These are phyloP conservation scores for Trametes elegans DNA, from an alignment of 768 basidiomycete species.

Conservation along the genomic window DNA sequence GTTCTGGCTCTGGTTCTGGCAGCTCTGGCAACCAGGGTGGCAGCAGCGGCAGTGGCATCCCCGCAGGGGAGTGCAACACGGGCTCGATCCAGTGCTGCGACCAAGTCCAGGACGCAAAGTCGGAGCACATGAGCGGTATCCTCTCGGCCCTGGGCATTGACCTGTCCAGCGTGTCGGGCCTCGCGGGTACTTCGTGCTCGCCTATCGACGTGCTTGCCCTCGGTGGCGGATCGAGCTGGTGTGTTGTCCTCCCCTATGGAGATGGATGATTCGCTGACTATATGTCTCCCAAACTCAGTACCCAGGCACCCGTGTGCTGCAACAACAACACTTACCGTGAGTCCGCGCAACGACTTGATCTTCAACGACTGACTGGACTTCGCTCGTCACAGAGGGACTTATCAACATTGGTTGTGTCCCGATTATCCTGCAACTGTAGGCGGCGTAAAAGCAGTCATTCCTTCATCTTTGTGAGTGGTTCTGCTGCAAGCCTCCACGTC, in stretches of 20 bases:
- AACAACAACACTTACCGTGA: constrained; percentile 27
- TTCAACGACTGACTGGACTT: not conserved
- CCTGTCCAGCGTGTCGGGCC: constrained; percentile 5
- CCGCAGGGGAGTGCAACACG: constrained; percentile 28
- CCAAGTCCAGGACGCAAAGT: constrained; percentile 23
- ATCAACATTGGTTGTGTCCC: constrained; percentile 29
- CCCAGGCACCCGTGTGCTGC: constrained; percentile 27
- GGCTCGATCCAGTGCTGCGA: constrained; percentile 33
- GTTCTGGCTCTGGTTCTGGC: not conserved
- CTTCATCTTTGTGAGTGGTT: not conserved
- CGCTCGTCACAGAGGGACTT: constrained; percentile 20
- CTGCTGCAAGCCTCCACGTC: not conserved
- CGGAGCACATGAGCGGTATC: constrained; percentile 11
- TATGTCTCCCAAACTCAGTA: constrained; percentile 5
- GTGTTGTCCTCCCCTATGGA: not conserved
- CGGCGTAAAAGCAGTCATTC: not conserved
- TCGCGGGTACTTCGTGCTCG: constrained; percentile 22
- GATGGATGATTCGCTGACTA: not conserved
- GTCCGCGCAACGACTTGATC: not conserved
- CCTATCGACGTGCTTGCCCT: constrained; percentile 20
- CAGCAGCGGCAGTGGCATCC: too few species aligned
- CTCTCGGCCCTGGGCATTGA: constrained; percentile 20
- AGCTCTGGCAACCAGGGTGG: not conserved
- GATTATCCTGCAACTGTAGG: constrained; percentile 20
- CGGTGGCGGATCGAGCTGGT: constrained; percentile 22